Percentiles rank a stretch among this genome's conserved stretches.
Evolutionary conservation across 164 flowering plant genomes (phyloP).

Genomic region (Tetracentron sinense): DNA sequence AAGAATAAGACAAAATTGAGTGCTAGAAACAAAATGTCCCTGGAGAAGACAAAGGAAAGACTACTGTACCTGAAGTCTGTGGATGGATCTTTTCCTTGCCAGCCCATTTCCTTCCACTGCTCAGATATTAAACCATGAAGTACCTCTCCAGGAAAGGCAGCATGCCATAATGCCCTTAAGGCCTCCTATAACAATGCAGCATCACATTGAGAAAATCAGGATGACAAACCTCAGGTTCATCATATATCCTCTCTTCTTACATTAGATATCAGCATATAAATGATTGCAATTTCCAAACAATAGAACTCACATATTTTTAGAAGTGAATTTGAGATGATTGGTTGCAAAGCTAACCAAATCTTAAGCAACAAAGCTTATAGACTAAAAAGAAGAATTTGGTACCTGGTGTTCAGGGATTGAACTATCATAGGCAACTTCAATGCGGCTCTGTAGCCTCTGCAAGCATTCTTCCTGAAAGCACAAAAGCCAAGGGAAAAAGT

Average conservation of each 20-base stretch:
- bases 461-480: constrained; percentile 80
- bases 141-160: constrained; percentile 83
- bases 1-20: background rate
- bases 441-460: constrained; percentile 70
- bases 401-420: constrained; percentile 87
- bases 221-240: background rate
- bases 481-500: background rate
- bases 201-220: too few species aligned
- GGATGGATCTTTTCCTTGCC: constrained; percentile 99
- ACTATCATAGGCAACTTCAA: constrained; percentile 84
- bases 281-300: background rate
- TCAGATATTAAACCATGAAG: constrained; percentile 10
- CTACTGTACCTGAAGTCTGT: constrained; percentile 74
- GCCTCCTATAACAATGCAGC: constrained; percentile 52
- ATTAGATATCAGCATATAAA: background rate
- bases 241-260: background rate
- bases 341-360: background rate
- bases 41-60: background rate
- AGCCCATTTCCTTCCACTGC: constrained; percentile 52
- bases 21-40: background rate
- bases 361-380: background rate
- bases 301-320: too few species aligned
- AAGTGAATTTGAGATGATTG: background rate
- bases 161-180: constrained; percentile 69
- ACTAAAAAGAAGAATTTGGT: constrained; percentile 10